Conservation (phyloP, 169 alveolate species). For the Cryptosporidium xiaoi region DNA sequence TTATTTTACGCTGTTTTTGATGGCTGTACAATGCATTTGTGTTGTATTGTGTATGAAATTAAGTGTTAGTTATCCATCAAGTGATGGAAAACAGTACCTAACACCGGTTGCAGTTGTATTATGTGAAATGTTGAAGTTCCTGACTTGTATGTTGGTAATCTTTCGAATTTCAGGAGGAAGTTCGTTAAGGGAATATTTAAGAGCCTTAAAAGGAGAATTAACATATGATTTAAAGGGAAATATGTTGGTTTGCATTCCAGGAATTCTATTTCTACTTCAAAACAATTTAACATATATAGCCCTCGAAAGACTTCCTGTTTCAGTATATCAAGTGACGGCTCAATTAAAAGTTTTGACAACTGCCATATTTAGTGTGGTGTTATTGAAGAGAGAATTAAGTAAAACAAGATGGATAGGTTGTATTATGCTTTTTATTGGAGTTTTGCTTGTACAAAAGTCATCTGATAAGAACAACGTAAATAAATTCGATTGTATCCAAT, state of each 20-base stretch:
- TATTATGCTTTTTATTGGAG: slow-evolving; percentile 44
- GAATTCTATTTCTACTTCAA: slow-evolving; percentile 41
- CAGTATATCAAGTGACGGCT: slow-evolving; percentile 53
- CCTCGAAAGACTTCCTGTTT: slow-evolving; percentile 55
- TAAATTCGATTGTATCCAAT: not conserved
- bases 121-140: slow-evolving; percentile 46
- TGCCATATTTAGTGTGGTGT: slow-evolving; percentile 41
- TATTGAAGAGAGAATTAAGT: slow-evolving; percentile 35
- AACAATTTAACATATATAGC: slow-evolving; percentile 66
- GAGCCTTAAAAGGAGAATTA: slow-evolving; percentile 45
- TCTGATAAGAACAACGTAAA: not conserved
- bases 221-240: slow-evolving; percentile 40
- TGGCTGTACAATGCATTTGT: slow-evolving; percentile 54
- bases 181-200: slow-evolving; percentile 1
- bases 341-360: slow-evolving; percentile 58
- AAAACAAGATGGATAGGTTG: slow-evolving; percentile 63
- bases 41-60: slow-evolving; percentile 70
- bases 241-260: slow-evolving; percentile 46
- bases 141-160: slow-evolving; percentile 46
- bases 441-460: slow-evolving; percentile 40
- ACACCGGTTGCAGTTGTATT: slow-evolving; percentile 63
- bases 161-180: slow-evolving; percentile 34
- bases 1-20: slow-evolving; percentile 52
- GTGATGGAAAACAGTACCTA: slow-evolving; percentile 54
- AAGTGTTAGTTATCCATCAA: slow-evolving; percentile 58